phyloP scores from a whole-genome alignment of 805 yeast genomes.

The Scheffersomyces ergatensis region DNA sequence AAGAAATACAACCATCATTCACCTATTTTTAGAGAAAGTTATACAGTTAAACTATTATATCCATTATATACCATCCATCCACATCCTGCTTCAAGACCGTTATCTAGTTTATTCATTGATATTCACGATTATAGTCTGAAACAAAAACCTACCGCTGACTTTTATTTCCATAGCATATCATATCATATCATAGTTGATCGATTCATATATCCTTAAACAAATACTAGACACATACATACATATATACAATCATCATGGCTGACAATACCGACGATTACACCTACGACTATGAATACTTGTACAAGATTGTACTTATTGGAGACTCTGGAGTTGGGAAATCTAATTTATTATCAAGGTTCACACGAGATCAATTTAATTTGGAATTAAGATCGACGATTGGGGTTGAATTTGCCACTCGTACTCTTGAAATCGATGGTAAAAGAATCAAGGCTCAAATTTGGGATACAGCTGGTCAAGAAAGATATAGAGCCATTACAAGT shows the following conservation, averaged over 20 bases:
- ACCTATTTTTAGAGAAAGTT: too few species aligned
- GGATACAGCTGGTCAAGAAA: conserved; percentile 99
- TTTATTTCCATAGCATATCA: not conserved
- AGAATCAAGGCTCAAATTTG: conserved; percentile 89
- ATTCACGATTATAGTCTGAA: too few species aligned
- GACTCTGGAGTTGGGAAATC: conserved; percentile 98
- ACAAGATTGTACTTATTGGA: conserved; percentile 94
- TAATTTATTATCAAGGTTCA: conserved; percentile 87
- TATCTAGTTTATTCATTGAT: too few species aligned
- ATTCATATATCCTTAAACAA: not conserved
- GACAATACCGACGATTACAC: conserved; percentile 46
- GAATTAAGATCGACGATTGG: conserved; percentile 96
- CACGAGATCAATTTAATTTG: conserved; percentile 91
- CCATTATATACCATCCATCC: too few species aligned
- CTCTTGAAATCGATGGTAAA: conserved; percentile 82
- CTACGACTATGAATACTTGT: conserved; percentile 83
- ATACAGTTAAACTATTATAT: too few species aligned
- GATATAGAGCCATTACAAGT: conserved; percentile 95
- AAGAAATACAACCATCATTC: too few species aligned
- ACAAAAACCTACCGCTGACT: too few species aligned
- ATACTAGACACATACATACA: too few species aligned
- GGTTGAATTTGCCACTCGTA: conserved; percentile 96
- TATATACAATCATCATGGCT: conserved; percentile 19
- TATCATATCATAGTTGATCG: not conserved
- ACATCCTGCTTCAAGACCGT: too few species aligned